Conservation (phyloP, 2,329 filamentous ascomycete species). For the Aspergillus tubingensis region DNA sequence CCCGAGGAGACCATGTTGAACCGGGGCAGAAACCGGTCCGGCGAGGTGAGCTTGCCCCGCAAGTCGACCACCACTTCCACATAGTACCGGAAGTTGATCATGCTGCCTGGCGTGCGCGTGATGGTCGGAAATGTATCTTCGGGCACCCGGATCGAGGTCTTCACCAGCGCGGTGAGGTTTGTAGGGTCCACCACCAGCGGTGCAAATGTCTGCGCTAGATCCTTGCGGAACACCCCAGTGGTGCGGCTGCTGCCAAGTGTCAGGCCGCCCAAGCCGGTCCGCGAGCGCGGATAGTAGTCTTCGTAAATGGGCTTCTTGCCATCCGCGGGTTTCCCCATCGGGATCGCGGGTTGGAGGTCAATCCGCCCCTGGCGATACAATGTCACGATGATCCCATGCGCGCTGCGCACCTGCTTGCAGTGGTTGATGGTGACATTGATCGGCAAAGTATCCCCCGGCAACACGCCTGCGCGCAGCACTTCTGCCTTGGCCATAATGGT, state of each 20-base stretch:
- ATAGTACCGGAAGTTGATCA: constrained; percentile 94
- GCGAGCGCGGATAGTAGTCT: constrained; percentile 83
- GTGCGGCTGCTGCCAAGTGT: constrained; percentile 84
- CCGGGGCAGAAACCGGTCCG: constrained; percentile 65
- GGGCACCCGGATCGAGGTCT: constrained; percentile 79
- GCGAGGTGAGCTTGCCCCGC: constrained; percentile 78
- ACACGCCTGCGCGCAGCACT: constrained; percentile 75
- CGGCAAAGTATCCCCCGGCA: constrained; percentile 80
- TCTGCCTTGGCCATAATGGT: constrained; percentile 87
- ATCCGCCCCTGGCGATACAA: constrained; percentile 89
- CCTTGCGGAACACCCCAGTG: constrained; percentile 92
- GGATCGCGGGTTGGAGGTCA: constrained; percentile 70
- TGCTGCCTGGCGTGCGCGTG: constrained; percentile 80
- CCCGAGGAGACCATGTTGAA: constrained; percentile 53
- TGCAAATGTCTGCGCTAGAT: constrained; percentile 83
- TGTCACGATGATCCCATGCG: constrained; percentile 90
- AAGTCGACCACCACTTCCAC: constrained; percentile 91
- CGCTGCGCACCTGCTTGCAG: constrained; percentile 83
- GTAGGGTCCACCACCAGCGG: constrained; percentile 84
- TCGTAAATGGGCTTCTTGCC: constrained; percentile 72
- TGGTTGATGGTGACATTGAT: constrained; percentile 82
- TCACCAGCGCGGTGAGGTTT: constrained; percentile 76
- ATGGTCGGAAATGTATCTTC: constrained; percentile 94
- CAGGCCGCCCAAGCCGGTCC: constrained; percentile 81
- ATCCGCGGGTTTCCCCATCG: constrained; percentile 63